phyloP scores from a whole-genome alignment of 345 rosid species.

The Pseudoturritis turrita region DNA sequence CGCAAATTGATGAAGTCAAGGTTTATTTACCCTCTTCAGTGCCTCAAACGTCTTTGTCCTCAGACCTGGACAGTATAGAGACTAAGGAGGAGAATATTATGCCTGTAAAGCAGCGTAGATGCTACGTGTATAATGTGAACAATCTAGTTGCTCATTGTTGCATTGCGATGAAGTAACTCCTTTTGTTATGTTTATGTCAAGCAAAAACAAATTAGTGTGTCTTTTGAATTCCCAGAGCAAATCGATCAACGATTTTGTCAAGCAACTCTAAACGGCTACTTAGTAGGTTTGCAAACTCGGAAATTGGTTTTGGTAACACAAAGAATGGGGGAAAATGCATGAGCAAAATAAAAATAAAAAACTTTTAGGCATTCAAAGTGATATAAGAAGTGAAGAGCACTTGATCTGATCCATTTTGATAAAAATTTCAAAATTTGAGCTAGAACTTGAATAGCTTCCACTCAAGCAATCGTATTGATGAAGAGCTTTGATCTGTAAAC shows the following conservation, averaged over 20 bases:
- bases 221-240: conserved; percentile 68
- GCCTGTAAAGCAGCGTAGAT: conserved; percentile 69
- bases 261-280: too few species aligned
- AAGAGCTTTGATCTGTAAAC: too few species aligned
- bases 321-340: too few species aligned
- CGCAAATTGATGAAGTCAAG: background rate
- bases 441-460: conserved; percentile 44
- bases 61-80: conserved; percentile 19
- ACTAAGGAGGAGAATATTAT: conserved; percentile 21
- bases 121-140: conserved; percentile 49
- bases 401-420: too few species aligned
- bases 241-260: too few species aligned
- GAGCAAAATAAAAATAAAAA: too few species aligned
- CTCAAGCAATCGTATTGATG: too few species aligned
- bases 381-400: conserved; percentile 21
- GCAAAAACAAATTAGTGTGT: conserved; percentile 59
- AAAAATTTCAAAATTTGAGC: conserved; percentile 28
- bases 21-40: conserved; percentile 51
- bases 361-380: background rate
- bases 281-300: too few species aligned
- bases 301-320: too few species aligned
- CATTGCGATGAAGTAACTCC: conserved; percentile 34
- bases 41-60: conserved; percentile 72
- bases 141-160: conserved; percentile 40
- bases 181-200: conserved; percentile 47